Base-by-base conservation (phyloP, 73 alveolate species). In the Paramecium octaurelia region DNA sequence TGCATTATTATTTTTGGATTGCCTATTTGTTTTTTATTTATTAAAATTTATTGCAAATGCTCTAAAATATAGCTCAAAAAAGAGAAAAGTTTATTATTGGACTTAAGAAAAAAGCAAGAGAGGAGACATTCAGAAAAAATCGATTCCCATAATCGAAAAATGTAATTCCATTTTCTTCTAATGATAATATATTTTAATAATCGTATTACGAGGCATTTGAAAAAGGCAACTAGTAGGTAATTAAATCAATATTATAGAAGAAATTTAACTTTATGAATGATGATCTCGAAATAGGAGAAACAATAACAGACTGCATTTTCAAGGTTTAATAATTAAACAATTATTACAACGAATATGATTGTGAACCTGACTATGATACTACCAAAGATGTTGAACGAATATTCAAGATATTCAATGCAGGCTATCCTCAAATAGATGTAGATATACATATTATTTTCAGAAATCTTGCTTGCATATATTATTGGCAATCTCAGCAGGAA, bases 341-440 rank as follows among this genome's bases (percentile, higher is more conserved):
- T 34, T 64, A 64, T 64, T 64, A 31, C 6, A 34, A 64, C 31
- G 84, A 64, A 64, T 34, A 64, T 64, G 84, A 64, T 64, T 64
- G 84, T 8, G 46, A 64, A 31, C 84, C 84, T 23, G 24, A 64
- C 2, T 31, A 31, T 27, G 84, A 64, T 24, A 64, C 46, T 8
- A 14, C 46, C 0, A 31, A 64, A 12, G 42, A 64, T 64, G 84
- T 64, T 5, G 31, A 64, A 64, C 27, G 42, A 31, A 27, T 64
- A 31, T 64, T 64, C 24, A 64, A 64, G 9, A 11, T 64, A 1
- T 64, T 64, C 31, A 64, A 64, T 34, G 12, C 12, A 0, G 84
- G 84, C 9, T 64, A 64, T 64, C 84, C 84, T 27, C 27, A 64
- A 64, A 64, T 64, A 12, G 84, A 64, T 64, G 84, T 64, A 64